Conservation (phyloP, 768 basidiomycete genomes). For the Mycena vitilis region DNA sequence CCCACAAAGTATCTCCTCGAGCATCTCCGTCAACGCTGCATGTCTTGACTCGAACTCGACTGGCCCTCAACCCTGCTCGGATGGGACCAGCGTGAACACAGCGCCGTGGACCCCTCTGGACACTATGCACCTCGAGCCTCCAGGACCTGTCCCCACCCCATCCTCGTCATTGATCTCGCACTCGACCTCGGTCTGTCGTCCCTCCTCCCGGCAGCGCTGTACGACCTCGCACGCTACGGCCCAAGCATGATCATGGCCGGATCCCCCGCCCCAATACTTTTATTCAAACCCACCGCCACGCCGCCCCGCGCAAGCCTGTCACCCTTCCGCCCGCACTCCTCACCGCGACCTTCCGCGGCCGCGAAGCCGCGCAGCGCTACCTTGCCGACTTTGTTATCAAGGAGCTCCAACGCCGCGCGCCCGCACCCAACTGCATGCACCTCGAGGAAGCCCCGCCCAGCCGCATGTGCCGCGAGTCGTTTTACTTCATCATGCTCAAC, state of each 20-base stretch:
- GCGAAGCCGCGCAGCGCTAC: constrained; percentile 72
- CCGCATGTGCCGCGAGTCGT: constrained; percentile 70
- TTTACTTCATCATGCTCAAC: constrained; percentile 83
- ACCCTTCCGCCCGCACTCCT: constrained; percentile 50
- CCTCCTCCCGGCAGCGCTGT: constrained; percentile 77
- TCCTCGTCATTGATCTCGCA: constrained; percentile 77
- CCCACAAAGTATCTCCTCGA: constrained; percentile 81
- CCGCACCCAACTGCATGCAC: constrained; percentile 63
- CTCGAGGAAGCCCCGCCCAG: constrained; percentile 49
- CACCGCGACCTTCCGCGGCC: constrained; percentile 65
- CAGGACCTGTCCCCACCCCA: constrained; percentile 75
- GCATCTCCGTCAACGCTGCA: constrained; percentile 69
- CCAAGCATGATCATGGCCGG: constrained; percentile 76
- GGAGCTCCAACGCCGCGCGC: constrained; percentile 62
- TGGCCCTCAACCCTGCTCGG: constrained; percentile 76
- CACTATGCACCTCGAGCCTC: constrained; percentile 69
- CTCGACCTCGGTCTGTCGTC: constrained; percentile 68
- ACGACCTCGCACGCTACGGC: constrained; percentile 79
- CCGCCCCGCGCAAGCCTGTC: constrained; percentile 23
- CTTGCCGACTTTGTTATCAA: constrained; percentile 69
- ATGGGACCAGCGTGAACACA: constrained; percentile 77
- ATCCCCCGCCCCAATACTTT: constrained; percentile 48
- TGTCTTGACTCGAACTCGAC: constrained; percentile 67
- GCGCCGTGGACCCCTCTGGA: constrained; percentile 60
- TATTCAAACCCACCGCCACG: constrained; percentile 43